phyloP scores from a whole-genome alignment of 2,329 filamentous ascomycete genomes.

The Passalora sequoiae region DNA sequence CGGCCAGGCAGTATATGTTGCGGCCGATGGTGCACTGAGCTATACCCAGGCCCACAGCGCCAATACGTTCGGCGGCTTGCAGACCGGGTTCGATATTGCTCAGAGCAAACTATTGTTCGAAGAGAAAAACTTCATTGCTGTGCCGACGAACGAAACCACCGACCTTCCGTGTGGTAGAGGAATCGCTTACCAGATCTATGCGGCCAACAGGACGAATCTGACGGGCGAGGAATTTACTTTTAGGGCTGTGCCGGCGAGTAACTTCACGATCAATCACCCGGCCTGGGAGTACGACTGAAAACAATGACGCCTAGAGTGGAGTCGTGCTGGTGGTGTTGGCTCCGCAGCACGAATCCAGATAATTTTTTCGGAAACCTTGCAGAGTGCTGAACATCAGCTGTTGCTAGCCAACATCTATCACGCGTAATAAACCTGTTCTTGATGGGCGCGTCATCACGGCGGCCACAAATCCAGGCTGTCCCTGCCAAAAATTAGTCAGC shows the following conservation, averaged over 20 bases:
- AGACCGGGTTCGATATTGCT: constrained; percentile 1
- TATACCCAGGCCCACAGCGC: constrained; percentile 12
- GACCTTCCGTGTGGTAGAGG: constrained; percentile 6
- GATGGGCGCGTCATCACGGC: no score
- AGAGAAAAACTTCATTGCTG: constrained; percentile 6
- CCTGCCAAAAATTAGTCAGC: no score
- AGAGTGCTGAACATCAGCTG: no score
- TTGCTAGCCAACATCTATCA: no score
- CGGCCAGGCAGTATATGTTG: constrained; percentile 31
- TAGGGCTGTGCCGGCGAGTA: background rate
- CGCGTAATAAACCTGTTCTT: no score
- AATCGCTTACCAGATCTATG: constrained; percentile 8
- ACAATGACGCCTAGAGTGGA: no score
- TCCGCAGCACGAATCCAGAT: no score
- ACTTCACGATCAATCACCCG: background rate
- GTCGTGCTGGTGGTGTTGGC: no score
- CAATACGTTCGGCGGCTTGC: background rate
- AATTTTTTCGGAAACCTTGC: no score
- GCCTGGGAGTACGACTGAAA: constrained; percentile 10
- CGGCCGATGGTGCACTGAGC: constrained; percentile 8
- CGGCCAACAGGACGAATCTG: constrained; percentile 7
- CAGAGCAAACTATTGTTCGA: constrained; percentile 8
- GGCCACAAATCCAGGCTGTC: no score
- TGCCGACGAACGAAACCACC: constrained; percentile 4
- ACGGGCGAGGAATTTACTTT: constrained; percentile 6